These are phyloP conservation scores for Moelleriella libera DNA, from an alignment of 2,329 filamentous ascomycete species.

Conservation along the genomic window DNA sequence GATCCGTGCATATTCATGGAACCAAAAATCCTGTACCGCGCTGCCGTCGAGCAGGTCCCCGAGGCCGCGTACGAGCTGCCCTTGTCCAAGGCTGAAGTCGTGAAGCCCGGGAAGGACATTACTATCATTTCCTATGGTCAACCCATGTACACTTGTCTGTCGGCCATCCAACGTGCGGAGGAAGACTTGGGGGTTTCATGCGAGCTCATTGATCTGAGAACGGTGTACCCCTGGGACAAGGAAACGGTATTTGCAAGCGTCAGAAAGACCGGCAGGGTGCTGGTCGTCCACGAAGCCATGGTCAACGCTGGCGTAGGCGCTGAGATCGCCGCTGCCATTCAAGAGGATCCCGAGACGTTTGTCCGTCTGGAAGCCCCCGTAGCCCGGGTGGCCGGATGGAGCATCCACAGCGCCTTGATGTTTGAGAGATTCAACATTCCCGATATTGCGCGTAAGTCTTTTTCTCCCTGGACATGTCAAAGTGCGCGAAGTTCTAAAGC, in stretches of 20 bases:
- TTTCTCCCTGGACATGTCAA: neutral
- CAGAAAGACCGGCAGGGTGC: slow-evolving; percentile 69
- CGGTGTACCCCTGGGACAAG: slow-evolving; percentile 86
- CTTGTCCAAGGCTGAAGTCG: slow-evolving; percentile 69
- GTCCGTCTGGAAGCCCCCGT: slow-evolving; percentile 74
- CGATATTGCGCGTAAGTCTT: slow-evolving; percentile 67
- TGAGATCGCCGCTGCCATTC: slow-evolving; percentile 77
- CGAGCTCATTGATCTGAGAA: slow-evolving; percentile 78
- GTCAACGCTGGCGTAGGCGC: slow-evolving; percentile 80
- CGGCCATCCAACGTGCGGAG: slow-evolving; percentile 60
- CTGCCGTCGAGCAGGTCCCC: slow-evolving; percentile 83
- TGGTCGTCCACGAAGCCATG: slow-evolving; percentile 89
- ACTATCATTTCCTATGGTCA: slow-evolving; percentile 85
- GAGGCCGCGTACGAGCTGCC: slow-evolving; percentile 69
- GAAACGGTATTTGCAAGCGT: slow-evolving; percentile 70
- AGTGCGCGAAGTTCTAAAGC: too few relatives aligned
- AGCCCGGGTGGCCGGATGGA: slow-evolving; percentile 76
- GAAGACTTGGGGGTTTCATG: slow-evolving; percentile 63
- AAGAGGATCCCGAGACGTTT: slow-evolving; percentile 65
- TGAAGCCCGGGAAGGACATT: slow-evolving; percentile 67
- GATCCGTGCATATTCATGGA: slow-evolving; percentile 91
- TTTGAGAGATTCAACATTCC: slow-evolving; percentile 75
- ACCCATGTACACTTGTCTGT: slow-evolving; percentile 70
- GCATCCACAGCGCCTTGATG: slow-evolving; percentile 63
- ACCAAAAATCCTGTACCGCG: slow-evolving; percentile 83